These are phyloP conservation scores for Wickerhamiella azyma DNA, from an alignment of 805 yeast genomes.

Conservation along the genomic window DNA sequence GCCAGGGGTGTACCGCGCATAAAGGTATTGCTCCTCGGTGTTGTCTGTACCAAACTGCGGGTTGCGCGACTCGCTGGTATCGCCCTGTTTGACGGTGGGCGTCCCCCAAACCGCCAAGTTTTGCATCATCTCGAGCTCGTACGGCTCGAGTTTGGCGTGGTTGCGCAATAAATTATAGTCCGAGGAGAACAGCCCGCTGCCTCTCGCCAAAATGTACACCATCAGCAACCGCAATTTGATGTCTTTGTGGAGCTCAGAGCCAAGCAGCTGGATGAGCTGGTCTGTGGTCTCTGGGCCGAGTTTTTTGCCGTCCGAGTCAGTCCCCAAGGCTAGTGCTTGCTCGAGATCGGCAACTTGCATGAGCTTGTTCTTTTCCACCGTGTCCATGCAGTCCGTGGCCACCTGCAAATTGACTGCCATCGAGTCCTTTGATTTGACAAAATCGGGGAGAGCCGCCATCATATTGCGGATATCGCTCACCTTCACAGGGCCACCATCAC, in stretches of 20 bases:
- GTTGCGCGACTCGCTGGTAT: slow-evolving; percentile 13
- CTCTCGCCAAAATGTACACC: slow-evolving; percentile 65
- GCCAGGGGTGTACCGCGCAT: slow-evolving; percentile 57
- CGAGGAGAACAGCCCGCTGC: slow-evolving; percentile 53
- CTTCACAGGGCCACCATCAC: slow-evolving; percentile 47
- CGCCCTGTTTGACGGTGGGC: slow-evolving; percentile 12
- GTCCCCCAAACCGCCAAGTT: slow-evolving; percentile 49
- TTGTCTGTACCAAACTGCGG: slow-evolving; percentile 15
- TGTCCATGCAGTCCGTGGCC: slow-evolving; percentile 48
- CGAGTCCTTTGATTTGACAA: slow-evolving; percentile 26
- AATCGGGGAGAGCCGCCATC: slow-evolving; percentile 33
- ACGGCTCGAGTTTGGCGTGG: slow-evolving; percentile 34
- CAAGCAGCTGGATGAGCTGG: slow-evolving; percentile 44
- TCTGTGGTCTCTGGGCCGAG: slow-evolving; percentile 44
- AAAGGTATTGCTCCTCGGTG: slow-evolving; percentile 32
- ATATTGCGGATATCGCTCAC: slow-evolving; percentile 64
- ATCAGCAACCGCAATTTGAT: slow-evolving; percentile 68
- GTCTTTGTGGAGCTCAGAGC: slow-evolving; percentile 25
- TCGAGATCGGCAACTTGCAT: slow-evolving; percentile 74
- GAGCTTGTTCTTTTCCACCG: slow-evolving; percentile 43
- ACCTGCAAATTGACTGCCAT: slow-evolving; percentile 26
- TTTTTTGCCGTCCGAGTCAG: slow-evolving; percentile 51
- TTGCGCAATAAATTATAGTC: slow-evolving; percentile 60
- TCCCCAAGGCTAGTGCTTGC: slow-evolving; percentile 66
- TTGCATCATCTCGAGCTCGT: slow-evolving; percentile 38